Conservation (phyloP, 352 stramenopile genomes). For the Globisporangium polare region DNA sequence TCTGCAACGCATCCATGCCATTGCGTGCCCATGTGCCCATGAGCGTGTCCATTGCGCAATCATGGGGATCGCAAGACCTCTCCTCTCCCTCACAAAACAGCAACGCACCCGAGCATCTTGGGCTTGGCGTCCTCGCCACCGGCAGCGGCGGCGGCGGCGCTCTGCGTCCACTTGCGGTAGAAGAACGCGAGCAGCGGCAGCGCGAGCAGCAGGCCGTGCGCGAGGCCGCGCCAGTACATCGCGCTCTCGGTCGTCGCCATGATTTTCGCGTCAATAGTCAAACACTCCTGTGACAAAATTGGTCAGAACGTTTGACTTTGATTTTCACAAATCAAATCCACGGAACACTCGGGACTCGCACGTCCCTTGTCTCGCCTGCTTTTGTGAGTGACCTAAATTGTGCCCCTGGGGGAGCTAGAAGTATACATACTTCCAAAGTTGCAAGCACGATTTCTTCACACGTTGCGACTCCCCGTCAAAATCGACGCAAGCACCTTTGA, state of each 20-base stretch:
- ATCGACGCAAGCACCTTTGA: too few relatives aligned
- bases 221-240: conserved; percentile 47
- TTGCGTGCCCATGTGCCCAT: not conserved
- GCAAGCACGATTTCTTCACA: too few relatives aligned
- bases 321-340: not conserved
- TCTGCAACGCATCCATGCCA: not conserved
- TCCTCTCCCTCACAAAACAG: not conserved
- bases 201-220: conserved; percentile 47
- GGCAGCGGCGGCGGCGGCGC: conserved; percentile 5
- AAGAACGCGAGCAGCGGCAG: conserved; percentile 42
- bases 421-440: too few relatives aligned
- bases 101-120: conserved; percentile 39
- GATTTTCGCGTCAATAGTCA: not conserved
- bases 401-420: too few relatives aligned
- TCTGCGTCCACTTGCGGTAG: conserved; percentile 42
- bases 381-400: too few relatives aligned
- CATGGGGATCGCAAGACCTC: not conserved
- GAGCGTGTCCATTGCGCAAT: conserved; percentile 10
- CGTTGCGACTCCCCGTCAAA: too few relatives aligned
- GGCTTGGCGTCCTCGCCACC: conserved; percentile 16
- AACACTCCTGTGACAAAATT: not conserved
- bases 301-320: too few relatives aligned
- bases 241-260: not conserved
- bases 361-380: not conserved
- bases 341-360: not conserved